A percentile compares a stretch with the other conserved stretches of the same genome.
phyloP scores from a whole-genome alignment of 2,329 filamentous ascomycete genomes.

The Colletotrichum cordylinicola region DNA sequence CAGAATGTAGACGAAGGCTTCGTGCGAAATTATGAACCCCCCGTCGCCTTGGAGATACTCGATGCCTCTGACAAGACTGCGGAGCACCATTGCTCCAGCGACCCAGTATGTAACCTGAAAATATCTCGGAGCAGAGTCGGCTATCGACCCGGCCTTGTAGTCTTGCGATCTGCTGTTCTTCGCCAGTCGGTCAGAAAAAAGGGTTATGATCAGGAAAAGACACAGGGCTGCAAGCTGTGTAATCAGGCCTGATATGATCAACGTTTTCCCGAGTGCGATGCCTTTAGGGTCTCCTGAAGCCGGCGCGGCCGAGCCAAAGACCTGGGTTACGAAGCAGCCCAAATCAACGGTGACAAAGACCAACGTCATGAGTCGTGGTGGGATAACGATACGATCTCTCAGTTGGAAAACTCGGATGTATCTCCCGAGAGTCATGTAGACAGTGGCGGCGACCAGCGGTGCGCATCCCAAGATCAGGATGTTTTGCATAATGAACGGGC shows the following conservation, averaged over 20 bases:
- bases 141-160: neutral
- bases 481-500: neutral
- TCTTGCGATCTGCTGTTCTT: neutral
- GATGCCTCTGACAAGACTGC: neutral
- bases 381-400: neutral
- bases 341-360: neutral
- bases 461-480: neutral
- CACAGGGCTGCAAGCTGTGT: neutral
- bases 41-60: neutral
- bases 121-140: neutral
- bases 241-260: neutral
- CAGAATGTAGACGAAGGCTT: neutral
- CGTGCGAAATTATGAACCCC: neutral
- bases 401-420: neutral
- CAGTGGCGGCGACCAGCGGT: neutral
- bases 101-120: neutral
- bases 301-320: neutral
- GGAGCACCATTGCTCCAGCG: neutral
- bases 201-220: neutral
- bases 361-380: neutral
- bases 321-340: neutral
- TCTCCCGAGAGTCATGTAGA: neutral
- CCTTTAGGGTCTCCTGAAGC: neutral
- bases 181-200: neutral
- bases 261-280: neutral